phyloP scores from a whole-genome alignment of 1,284 basidiomycete genomes.

The Amylostereum chailletii region DNA sequence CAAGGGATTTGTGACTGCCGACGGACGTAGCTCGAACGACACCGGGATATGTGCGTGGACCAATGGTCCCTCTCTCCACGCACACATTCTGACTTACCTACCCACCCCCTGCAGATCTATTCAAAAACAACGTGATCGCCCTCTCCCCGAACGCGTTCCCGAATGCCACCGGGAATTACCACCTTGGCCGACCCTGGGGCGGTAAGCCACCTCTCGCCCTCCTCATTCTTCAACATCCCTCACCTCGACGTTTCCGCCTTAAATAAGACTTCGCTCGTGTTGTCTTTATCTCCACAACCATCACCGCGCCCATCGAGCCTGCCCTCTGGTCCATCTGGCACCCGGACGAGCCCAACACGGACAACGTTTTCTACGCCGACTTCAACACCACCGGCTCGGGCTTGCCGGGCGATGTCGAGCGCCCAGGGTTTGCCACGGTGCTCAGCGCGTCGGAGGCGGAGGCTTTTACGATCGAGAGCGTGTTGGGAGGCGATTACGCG shows the following conservation, averaged over 20 bases:
- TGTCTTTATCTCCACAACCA: conserved; percentile 25
- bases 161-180: neutral
- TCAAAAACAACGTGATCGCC: conserved; percentile 38
- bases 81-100: neutral
- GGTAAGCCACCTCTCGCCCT: neutral
- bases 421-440: conserved; percentile 32
- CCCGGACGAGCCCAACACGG: conserved; percentile 26
- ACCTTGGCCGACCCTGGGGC: conserved; percentile 44
- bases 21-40: conserved; percentile 38
- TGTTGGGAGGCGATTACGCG: conserved; percentile 33
- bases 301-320: conserved; percentile 30
- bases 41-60: conserved; percentile 33
- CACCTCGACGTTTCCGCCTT: neutral
- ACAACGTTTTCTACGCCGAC: conserved; percentile 36
- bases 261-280: conserved; percentile 17
- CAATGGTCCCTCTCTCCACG: neutral
- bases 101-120: conserved; percentile 27
- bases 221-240: neutral
- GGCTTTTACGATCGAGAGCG: conserved; percentile 31
- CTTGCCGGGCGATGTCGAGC: conserved; percentile 14
- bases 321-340: conserved; percentile 41
- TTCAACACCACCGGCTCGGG: conserved; percentile 36
- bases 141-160: conserved; percentile 32
- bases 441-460: conserved; percentile 27
- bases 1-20: conserved; percentile 42